Evolutionary conservation across 2,329 filamentous ascomycete species (phyloP), one percentile per base, ranked within the genome.

Genomic region (Teratosphaeria pseudoeucalypti): DNA sequence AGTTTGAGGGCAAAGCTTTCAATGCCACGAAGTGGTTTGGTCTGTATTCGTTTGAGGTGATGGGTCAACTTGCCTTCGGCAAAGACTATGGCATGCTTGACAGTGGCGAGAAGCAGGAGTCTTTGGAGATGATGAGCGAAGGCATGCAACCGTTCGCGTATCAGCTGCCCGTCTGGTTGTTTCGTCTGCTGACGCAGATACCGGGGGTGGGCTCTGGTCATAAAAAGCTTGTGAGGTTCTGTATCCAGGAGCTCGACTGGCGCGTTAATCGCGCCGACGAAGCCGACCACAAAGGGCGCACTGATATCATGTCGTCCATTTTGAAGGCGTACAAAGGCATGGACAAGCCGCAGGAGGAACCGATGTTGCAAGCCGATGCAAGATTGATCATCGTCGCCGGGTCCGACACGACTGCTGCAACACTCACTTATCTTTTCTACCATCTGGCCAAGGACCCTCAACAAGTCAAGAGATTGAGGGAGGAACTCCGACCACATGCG

Each of bases 361-460:
- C 64, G 2, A 64, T 69, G 66, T 55, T 71, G 57, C 68, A 68
- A 53, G 68, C 65, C 5, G 69, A 71, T 58, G 64, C 67, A 26
- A 62, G 68, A 14, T 57, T 71, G 34, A 68, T 76, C 55, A 73
- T 76, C 32, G 69, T 75, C n/a, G 74, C 74, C 43, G 61, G 74
- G 5, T 75, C 72, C 39, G 77, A 79, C 61, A 79, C 77, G 2
- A 77, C 75, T 0, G 70, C 76, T 5, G 70, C 73, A 0, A 72
- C 76, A 0, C 66, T 79, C 14, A 72, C 74, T 0, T 70, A 71
- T 56, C 62, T 78, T 12, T 76, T 80, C 66, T 79, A 75, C 63
- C 67, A 75, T 53, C 65, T 75, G 1, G 71, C 70, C 9, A 65
- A 66, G 6, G 64, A 74, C 34, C 69, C 68, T 6, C 67, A 64